phyloP scores from a whole-genome alignment of 2,329 filamentous ascomycete species.

The Ceratocystis smalleyi region DNA sequence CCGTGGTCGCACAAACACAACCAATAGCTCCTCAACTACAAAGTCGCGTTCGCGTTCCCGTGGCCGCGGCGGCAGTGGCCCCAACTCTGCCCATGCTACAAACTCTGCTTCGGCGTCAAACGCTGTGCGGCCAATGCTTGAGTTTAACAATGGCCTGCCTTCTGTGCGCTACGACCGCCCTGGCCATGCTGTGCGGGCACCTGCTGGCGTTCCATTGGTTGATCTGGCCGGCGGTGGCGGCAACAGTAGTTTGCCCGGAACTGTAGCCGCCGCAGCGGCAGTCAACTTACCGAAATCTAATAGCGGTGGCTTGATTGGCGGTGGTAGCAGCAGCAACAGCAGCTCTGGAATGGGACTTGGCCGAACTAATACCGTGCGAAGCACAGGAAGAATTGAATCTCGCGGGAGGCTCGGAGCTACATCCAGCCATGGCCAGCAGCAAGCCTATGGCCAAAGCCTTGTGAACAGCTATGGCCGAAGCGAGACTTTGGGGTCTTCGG shows the following conservation, averaged over 20 bases:
- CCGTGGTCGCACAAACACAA: slow-evolving; percentile 10
- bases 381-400: slow-evolving; percentile 7
- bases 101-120: not conserved
- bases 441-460: not conserved
- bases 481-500: not conserved
- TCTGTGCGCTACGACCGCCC: slow-evolving; percentile 42
- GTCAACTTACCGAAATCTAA: slow-evolving; percentile 4
- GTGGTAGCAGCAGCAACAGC: not conserved
- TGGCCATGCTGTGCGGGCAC: slow-evolving; percentile 32
- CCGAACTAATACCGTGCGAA: slow-evolving; percentile 12
- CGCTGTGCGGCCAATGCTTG: slow-evolving; percentile 34
- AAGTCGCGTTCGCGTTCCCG: slow-evolving; percentile 20
- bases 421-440: not conserved
- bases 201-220: slow-evolving; percentile 31
- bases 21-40: not conserved
- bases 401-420: slow-evolving; percentile 4
- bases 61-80: slow-evolving; percentile 19
- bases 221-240: slow-evolving; percentile 27
- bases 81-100: slow-evolving; percentile 18
- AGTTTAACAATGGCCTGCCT: slow-evolving; percentile 46
- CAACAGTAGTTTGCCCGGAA: not conserved
- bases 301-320: slow-evolving; percentile 1
- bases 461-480: not conserved
- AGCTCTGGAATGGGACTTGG: slow-evolving; percentile 10
- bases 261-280: not conserved